phyloP scores from a whole-genome alignment of 169 alveolate genomes.

The Cryptosporidium felis region DNA sequence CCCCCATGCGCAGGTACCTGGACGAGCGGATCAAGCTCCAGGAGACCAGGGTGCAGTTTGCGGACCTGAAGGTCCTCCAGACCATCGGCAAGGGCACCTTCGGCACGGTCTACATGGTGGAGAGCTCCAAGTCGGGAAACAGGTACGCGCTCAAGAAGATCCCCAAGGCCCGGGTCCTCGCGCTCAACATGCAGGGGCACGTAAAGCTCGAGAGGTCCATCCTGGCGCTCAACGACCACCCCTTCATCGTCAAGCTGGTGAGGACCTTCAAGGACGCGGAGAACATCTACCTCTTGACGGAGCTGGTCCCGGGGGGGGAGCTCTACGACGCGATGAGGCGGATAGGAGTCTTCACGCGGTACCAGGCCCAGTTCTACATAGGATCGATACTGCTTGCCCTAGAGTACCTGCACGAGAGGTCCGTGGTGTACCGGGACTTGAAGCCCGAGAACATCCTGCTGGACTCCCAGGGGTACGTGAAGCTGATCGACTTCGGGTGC shows the following conservation, averaged over 20 bases:
- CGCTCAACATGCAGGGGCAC: slow-evolving; percentile 85
- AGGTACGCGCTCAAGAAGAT: slow-evolving; percentile 92
- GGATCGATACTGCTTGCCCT: slow-evolving; percentile 89
- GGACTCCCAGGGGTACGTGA: slow-evolving; percentile 95
- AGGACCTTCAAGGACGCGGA: slow-evolving; percentile 90
- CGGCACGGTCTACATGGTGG: slow-evolving; percentile 89
- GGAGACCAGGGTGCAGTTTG: slow-evolving; percentile 86
- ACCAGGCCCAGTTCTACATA: slow-evolving; percentile 91
- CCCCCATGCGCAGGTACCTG: slow-evolving; percentile 87
- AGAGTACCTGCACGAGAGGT: slow-evolving; percentile 91
- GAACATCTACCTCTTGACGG: slow-evolving; percentile 90
- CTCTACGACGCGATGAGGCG: slow-evolving; percentile 91
- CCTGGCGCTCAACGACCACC: slow-evolving; percentile 94
- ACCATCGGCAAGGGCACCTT: slow-evolving; percentile 89
- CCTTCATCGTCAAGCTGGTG: slow-evolving; percentile 89
- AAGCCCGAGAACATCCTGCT: slow-evolving; percentile 97
- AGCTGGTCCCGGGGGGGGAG: slow-evolving; percentile 93
- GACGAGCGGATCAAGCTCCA: slow-evolving; percentile 90
- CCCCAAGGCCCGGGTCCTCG: slow-evolving; percentile 80
- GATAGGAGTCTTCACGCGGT: slow-evolving; percentile 85
- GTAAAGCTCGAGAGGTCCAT: slow-evolving; percentile 90
- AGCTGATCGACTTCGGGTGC: slow-evolving; percentile 95
- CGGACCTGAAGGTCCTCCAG: slow-evolving; percentile 82
- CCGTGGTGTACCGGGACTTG: slow-evolving; percentile 93
- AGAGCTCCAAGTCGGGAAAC: slow-evolving; percentile 80